Evolutionary conservation across 306 rosid genomes (phyloP), one percentile per base, ranked within the genome.

Genomic region (Neltuma alba): DNA sequence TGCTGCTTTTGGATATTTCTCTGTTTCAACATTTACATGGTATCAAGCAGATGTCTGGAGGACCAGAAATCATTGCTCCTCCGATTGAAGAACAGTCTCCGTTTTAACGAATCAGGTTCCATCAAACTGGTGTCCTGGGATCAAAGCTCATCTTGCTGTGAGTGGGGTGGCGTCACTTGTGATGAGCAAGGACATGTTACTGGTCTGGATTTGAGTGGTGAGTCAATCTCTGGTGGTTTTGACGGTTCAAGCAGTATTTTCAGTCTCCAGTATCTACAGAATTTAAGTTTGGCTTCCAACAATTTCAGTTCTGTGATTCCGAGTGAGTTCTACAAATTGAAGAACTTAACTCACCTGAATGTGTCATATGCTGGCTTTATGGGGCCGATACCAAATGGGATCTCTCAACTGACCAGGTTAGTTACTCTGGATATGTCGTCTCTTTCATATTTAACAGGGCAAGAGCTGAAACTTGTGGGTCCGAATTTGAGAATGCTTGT

Each of bases 391-490:
- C 82, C 84, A 18, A 6, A 9, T 4, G 78, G 70, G 47, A 61
- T 85, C 48, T 81, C 75, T 18, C 57, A 3, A 3, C 69, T 81
- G 18, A 77, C 74, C 40, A 72, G 58, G 72, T 68, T 80, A 74
- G 72, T 66, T 20, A 1, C 41, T 62, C 75, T 83, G 71, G 86
- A 86, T 30, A 27, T 70, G 2, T 82, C 82, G 10, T 18, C 47
- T 50, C 37, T 21, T 25, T 28, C 38, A 6, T 40, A 13, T 9
- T 11, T 64, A n/a, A 20, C 61, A 2, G 41, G 42, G 10, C 5
- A 6, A 14, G 13, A 28, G 0, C 31, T 65, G n/a, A 72, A 79
- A 58, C 84, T 82, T n/a, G 55, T 82, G 68, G 76, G 27, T 0
- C 74, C 50, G 31, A 12, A 50, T 73, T 21, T 86, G 6, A 20